Evolutionary conservation across 2,329 filamentous ascomycete species (phyloP), one percentile per base, ranked within the genome.

Genomic region (Aspergillus chevalieri): DNA sequence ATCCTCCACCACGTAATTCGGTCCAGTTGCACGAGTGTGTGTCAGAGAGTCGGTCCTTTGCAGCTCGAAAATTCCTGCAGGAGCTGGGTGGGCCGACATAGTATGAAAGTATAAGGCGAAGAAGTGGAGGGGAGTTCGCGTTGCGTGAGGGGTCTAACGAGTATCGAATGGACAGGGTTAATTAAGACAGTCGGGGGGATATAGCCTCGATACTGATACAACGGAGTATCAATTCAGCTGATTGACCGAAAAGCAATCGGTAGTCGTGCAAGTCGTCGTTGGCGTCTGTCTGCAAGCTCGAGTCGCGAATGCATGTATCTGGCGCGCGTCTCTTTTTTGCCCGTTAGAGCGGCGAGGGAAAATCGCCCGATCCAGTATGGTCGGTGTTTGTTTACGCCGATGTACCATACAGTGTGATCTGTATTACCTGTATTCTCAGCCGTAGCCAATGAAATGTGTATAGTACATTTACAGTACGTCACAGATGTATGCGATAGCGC

Each of bases 81-180:
- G 52, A 22, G 56, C 59, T 24, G 53, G 49, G 44, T 57, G 57
- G 41, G 62, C 50, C 19, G 65, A 61, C 65, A 67, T 67, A 28
- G 42, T 51, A 47, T 43, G 8, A 10, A 15, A 50, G 14, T 24
- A 47, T 46, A 22, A 33, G 21, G 26, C 24, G 14, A 44, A 24
- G 41, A 6, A 36, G 28, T 34, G 12, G 36, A 12, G 21, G 10
- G 24, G 17, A 36, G 30, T 45, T 17, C 15, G n/a, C 15, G n/a
- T 30, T 12, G 26, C 9, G 26, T 30, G 34, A 36, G 34, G 34
- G 34, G n/a, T 36, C 8, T 2, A 36, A 15, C 34, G 34, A 17
- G 34, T n/a, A 36, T 36, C 34, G 8, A 9, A 36, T 36, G 14
- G n/a, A 36, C 9, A 6, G 34, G n/a, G n/a, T 36, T 36, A n/a